phyloP scores from a whole-genome alignment of 1,284 basidiomycete genomes.

The Schizophyllum amplum region DNA sequence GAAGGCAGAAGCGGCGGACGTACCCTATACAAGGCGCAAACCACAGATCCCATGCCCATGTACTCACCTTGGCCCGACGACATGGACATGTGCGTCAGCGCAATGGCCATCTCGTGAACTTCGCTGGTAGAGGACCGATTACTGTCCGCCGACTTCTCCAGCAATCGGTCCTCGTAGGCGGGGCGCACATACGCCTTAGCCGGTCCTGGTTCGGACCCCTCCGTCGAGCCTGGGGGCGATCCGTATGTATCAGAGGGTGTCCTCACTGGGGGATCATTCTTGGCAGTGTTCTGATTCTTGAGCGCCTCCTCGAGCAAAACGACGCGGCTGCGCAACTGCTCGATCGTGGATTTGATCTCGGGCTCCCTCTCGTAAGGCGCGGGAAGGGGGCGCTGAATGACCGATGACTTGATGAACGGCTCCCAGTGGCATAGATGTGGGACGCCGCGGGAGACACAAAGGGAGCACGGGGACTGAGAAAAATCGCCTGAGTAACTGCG shows the following conservation, averaged over 20 bases:
- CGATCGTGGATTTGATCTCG: background rate
- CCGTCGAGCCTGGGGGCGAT: background rate
- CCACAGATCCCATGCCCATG: background rate
- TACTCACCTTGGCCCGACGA: background rate
- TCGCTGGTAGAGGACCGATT: background rate
- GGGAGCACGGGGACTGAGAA: background rate
- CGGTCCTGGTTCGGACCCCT: background rate
- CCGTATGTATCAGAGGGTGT: background rate
- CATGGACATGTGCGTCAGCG: background rate
- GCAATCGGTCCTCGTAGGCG: background rate
- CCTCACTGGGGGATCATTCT: conserved; percentile 21
- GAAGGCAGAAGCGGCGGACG: background rate
- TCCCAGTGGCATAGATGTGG: background rate
- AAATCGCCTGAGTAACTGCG: background rate
- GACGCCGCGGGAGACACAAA: background rate
- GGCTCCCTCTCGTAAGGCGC: background rate
- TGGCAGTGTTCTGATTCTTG: background rate
- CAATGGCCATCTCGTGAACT: background rate
- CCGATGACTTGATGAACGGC: background rate
- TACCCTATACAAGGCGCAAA: background rate
- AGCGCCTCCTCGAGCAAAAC: background rate
- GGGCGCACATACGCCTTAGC: background rate
- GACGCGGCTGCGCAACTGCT: background rate
- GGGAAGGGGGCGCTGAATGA: background rate
- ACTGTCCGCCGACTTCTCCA: background rate